Conservation (phyloP, 73 alveolate genomes). For the Symbiodinium pilosum region DNA sequence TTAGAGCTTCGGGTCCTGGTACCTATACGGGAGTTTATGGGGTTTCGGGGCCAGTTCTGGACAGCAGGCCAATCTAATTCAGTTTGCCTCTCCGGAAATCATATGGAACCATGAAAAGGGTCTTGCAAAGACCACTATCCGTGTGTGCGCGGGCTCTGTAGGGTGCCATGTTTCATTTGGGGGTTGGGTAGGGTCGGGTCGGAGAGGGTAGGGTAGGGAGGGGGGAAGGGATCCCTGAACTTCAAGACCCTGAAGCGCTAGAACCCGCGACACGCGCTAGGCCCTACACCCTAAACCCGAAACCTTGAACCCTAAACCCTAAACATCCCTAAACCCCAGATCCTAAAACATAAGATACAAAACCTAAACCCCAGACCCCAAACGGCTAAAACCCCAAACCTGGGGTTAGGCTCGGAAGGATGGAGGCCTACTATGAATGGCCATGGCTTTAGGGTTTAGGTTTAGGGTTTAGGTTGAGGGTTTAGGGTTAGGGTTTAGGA, state of each 20-base stretch:
- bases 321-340: neutral
- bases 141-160: neutral
- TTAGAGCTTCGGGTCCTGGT: no score
- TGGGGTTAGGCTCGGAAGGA: neutral
- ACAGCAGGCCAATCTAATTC: no score
- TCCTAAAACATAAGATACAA: neutral
- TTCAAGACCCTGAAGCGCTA: neutral
- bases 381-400: neutral
- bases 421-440: neutral
- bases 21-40: no score
- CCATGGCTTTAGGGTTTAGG: neutral
- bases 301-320: neutral
- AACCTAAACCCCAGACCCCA: neutral
- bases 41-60: no score
- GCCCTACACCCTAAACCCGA: neutral
- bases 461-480: neutral
- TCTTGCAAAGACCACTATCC: no score
- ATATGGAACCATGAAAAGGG: no score
- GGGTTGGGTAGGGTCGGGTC: neutral
- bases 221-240: neutral
- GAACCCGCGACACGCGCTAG: neutral
- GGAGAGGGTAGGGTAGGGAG: neutral
- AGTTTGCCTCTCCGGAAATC: no score
- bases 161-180: neutral
- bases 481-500: neutral